Base-by-base conservation (phyloP, 2,329 filamentous ascomycete genomes). In the Fusarium praegraminearum region DNA sequence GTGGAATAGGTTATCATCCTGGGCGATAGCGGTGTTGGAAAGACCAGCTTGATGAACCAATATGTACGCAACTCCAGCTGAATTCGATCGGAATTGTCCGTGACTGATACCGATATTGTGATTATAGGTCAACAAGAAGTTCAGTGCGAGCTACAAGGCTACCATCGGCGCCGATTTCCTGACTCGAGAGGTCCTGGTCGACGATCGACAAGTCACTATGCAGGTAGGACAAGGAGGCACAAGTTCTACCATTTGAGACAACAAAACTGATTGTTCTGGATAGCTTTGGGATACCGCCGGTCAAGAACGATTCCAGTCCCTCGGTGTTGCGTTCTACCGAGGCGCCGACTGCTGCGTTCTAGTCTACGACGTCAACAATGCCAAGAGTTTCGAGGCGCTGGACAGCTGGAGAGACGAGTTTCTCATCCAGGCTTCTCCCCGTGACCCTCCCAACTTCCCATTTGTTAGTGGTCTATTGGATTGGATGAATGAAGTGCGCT, bases 31-130 rank as follows among this genome's bases (percentile, higher is more conserved):
- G 96, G 96, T 84, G 96, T 99, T 69, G 96, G 96, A 81, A 99
- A 99, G 88, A 99, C 96, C 67, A 98, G 94, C 83, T 90, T 99
- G 89, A 99, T 99, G 96, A 99, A 99, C 85, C 96, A 99, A 98
- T 99, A 98, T 93, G 96, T 98, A 90, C 81, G 92, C 62, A 65
- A 43, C 35, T 28, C 76, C 63, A 46, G 43, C 45, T 41, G 36
- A 24, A 35, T 32, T 49, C 51, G 40, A 56, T n/a, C n/a, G 12
- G 45, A 45, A 16, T 32, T 35, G 18, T 24, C 40, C 52, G 38
- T 65, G 57, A 45, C 74, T 73, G 57, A 75, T 52, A 20, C 5
- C 4, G 18, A 6, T 28, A 38, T 2, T n/a, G 45, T 22, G 11
- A 33, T 63, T 22, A 73, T 74, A 98, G 95, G 95, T 99, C 88